phyloP scores from a whole-genome alignment of 495 filamentous ascomycete species.

The Penicillium dipodomyicola region DNA sequence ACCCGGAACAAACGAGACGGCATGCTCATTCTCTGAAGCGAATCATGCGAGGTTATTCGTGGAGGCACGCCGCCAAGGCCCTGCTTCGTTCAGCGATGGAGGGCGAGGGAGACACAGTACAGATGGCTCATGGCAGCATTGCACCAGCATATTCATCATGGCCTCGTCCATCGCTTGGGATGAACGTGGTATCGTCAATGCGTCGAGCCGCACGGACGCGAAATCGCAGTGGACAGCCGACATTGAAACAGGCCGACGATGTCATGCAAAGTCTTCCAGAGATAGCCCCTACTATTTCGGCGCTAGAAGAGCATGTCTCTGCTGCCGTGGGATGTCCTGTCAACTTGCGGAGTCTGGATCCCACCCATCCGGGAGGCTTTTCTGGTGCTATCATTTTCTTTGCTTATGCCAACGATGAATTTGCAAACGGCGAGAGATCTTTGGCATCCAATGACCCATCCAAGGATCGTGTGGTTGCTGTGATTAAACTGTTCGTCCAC shows the following conservation, averaged over 20 bases:
- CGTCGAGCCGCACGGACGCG: neutral
- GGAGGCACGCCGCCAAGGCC: neutral
- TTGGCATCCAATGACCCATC: neutral
- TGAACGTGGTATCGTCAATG: neutral
- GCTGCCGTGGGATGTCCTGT: neutral
- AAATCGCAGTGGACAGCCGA: neutral
- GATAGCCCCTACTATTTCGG: neutral
- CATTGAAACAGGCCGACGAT: neutral
- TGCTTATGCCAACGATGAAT: neutral
- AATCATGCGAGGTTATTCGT: constrained; percentile 4
- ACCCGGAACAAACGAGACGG: constrained; percentile 1
- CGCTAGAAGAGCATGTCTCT: constrained; percentile 2
- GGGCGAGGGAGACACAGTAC: neutral
- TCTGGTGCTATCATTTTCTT: constrained; percentile 3
- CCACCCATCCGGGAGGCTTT: neutral
- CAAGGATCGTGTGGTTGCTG: neutral
- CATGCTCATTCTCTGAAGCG: neutral
- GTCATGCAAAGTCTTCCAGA: constrained; percentile 2
- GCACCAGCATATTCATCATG: neutral
- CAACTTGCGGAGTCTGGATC: neutral
- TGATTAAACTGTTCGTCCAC: neutral
- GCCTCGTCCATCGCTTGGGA: neutral
- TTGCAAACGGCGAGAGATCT: neutral
- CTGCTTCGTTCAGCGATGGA: constrained; percentile 4
- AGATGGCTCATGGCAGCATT: constrained; percentile 1